Evolutionary conservation across 805 yeast species (phyloP), one percentile per base, ranked within the genome.

Genomic region (Barnettozyma vustinii): DNA sequence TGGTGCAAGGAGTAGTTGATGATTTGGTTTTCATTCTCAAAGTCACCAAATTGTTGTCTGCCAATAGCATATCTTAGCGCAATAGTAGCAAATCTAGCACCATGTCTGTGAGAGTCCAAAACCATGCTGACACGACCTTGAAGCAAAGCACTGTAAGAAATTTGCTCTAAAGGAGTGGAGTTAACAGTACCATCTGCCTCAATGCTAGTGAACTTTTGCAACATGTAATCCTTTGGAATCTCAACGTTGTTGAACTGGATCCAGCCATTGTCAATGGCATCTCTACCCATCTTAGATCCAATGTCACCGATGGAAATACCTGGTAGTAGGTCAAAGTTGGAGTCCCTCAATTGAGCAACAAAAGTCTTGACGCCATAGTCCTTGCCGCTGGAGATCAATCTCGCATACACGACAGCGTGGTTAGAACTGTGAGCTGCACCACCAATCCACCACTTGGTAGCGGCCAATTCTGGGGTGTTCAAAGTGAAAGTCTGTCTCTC

Each of bases 371-470:
- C 96, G 42, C 97, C 97, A 65, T 89, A 82, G 67, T 91, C 97
- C 66, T 85, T 79, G 32, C 87, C 92, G 42, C 83, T 73, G 27
- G 88, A 89, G 46, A 87, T 78, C 53, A 91, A 74, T 52, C 97
- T 76, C 5, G 97, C 97, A 65, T 83, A 91, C 23, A 81, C 85
- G n/a, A 83, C 80, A 21, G 88, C 74, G 69, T 91, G 97, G 26
- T 91, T 88, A 6, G 97, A 88, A 19, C 96, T 83, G 67, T 88
- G 95, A 10, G 97, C 97, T 39, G 97, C 97, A 59, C 97, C 97
- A 43, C 97, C 97, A 60, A 91, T 91, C 97, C 97, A 91, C 97
- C 97, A 91, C 66, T 91, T 91, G 23, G 97, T 90, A 40, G 97
- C 97, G 35, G 95, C 91, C 48, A 87, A 66, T 62, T 87, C 85